phyloP scores from a whole-genome alignment of 2,329 filamentous ascomycete genomes.

The Huntiella abstrusa region DNA sequence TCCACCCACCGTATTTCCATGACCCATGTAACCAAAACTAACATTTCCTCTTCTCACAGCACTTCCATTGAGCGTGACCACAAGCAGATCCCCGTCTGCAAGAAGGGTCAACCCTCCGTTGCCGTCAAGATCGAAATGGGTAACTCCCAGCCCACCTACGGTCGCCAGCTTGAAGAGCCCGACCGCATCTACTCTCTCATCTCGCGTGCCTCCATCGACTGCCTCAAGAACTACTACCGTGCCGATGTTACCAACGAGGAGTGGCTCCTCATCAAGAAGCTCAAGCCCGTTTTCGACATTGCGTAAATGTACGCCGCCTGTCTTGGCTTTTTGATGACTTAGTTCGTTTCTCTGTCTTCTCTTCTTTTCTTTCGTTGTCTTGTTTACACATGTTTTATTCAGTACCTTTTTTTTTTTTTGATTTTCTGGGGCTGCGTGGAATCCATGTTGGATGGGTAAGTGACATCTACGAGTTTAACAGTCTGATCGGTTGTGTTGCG shows the following conservation, averaged over 20 bases:
- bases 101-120: slow-evolving; percentile 92
- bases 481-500: no score
- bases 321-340: background rate
- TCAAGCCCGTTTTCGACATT: slow-evolving; percentile 90
- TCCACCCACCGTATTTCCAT: background rate
- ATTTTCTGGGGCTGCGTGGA: no score
- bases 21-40: slow-evolving; percentile 12
- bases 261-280: slow-evolving; percentile 84
- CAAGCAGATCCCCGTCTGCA: slow-evolving; percentile 81
- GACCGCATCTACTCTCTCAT: slow-evolving; percentile 79
- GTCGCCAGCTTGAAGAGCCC: slow-evolving; percentile 81
- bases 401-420: no score
- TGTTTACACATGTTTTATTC: no score
- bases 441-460: no score
- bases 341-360: background rate
- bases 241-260: slow-evolving; percentile 78
- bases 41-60: slow-evolving; percentile 28
- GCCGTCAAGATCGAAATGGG: slow-evolving; percentile 96
- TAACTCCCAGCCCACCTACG: slow-evolving; percentile 78
- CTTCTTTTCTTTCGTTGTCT: background rate
- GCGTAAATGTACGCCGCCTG: slow-evolving; percentile 25
- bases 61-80: slow-evolving; percentile 93
- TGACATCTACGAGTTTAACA: no score
- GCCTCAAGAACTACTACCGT: slow-evolving; percentile 88
- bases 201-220: slow-evolving; percentile 76